Evolutionary conservation across 768 basidiomycete genomes (phyloP).

Genomic region (Lactarius vividus): DNA sequence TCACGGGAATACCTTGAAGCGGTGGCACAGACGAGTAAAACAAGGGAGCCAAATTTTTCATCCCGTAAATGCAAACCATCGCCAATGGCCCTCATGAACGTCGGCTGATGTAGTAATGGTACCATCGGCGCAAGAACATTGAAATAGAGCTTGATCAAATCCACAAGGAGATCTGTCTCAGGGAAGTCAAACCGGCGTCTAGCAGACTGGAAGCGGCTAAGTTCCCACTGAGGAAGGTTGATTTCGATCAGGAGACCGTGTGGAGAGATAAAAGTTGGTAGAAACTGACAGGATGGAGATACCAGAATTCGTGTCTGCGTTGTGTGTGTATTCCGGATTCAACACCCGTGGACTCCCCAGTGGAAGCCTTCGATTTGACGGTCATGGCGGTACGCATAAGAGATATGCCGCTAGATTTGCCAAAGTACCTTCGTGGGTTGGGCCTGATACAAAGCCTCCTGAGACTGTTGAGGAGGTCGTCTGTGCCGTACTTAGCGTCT

Average conservation of each 20-base stretch:
- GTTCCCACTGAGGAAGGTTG: conserved; percentile 20
- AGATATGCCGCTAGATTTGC: conserved; percentile 25
- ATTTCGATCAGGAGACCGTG: not conserved
- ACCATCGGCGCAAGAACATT: conserved; percentile 8
- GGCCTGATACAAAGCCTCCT: conserved; percentile 6
- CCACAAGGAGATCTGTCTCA: conserved; percentile 22
- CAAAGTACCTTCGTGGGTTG: conserved; percentile 24
- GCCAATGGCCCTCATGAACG: conserved; percentile 16
- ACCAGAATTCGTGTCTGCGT: conserved; percentile 23
- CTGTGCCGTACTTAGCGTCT: not conserved
- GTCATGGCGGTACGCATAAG: conserved; percentile 19
- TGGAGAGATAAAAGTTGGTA: not conserved
- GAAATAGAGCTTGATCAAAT: conserved; percentile 21
- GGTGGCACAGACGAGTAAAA: conserved; percentile 25
- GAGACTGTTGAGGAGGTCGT: not conserved
- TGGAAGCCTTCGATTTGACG: conserved; percentile 13
- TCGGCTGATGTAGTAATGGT: conserved; percentile 26
- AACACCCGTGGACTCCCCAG: not conserved
- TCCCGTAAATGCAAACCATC: conserved; percentile 20
- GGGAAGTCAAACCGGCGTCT: conserved; percentile 20
- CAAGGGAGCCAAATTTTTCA: conserved; percentile 21
- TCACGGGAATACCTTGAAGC: conserved; percentile 23
- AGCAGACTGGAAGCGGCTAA: not conserved
- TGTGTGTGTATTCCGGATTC: not conserved
- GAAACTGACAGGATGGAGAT: conserved; percentile 17